phyloP scores from a whole-genome alignment of 2,329 filamentous ascomycete genomes.

The Aspergillus sp. region DNA sequence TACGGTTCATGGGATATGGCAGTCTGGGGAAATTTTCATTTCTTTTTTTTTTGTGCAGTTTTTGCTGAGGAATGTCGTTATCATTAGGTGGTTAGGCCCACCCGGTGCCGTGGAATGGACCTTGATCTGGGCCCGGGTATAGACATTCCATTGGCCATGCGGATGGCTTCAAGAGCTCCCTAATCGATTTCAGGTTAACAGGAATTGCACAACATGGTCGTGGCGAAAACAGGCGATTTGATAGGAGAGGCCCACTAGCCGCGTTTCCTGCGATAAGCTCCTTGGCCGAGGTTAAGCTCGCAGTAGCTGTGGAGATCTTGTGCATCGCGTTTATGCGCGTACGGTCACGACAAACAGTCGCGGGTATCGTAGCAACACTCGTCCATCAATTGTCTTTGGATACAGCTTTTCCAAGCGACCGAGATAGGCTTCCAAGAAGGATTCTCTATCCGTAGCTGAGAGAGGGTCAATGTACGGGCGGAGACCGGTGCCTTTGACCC shows the following conservation, averaged over 20 bases:
- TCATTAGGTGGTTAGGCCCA: conserved; percentile 2
- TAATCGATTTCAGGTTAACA: not conserved
- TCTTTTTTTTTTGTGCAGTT: conserved; percentile 4
- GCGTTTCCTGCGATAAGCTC: not conserved
- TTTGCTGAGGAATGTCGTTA: not conserved
- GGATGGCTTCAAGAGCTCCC: not conserved
- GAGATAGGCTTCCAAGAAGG: conserved; percentile 56
- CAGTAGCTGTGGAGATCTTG: not conserved
- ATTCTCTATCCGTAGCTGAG: conserved; percentile 43
- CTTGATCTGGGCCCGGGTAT: not conserved
- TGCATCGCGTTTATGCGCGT: conserved; percentile 5
- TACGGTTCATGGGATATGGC: not conserved
- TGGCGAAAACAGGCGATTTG: conserved; percentile 3
- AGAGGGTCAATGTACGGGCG: conserved; percentile 59
- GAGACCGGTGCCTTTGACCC: conserved; percentile 63
- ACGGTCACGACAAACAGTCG: conserved; percentile 60
- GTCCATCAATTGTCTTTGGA: conserved; percentile 53
- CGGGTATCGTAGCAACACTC: conserved; percentile 60
- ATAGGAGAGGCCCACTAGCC: conserved; percentile 1
- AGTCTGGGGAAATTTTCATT: not conserved
- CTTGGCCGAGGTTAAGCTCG: not conserved
- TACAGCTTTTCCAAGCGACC: conserved; percentile 51
- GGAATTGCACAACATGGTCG: not conserved
- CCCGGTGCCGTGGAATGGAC: not conserved
- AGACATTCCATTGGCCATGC: conserved; percentile 1